Base-by-base conservation (phyloP, 2,329 filamentous ascomycete species). In the Hypoxylon rubiginosum region DNA sequence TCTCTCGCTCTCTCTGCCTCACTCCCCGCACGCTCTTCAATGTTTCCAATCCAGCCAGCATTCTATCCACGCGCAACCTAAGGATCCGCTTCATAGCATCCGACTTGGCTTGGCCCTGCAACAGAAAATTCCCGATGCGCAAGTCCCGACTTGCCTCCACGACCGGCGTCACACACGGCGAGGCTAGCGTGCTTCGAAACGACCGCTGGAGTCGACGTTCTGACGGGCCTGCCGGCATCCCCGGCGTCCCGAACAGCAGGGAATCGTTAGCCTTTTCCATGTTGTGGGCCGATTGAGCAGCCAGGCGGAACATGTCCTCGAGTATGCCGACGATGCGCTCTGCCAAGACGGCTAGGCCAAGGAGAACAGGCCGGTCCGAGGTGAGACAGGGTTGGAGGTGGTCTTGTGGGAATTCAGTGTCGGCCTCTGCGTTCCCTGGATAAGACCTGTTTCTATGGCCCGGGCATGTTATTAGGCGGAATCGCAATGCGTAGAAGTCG, bases 281-380 rank as follows among this genome's bases (percentile, higher is more conserved):
- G 28, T 30, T 30, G 49, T n/a, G 58, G 34, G 64, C 49, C 28
- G 48, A 28, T n/a, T 28, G n/a, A 9, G 66, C 66, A n/a, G 62
- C 65, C 11, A 62, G 41, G 17, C 61, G 62, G 60, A 66, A 66
- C 26, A 58, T 66, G 26, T 66, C 59, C 43, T 70, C 68, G n/a
- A 70, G 54, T 52, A 70, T 49, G 30, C 45, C 34, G 32, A 64
- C 32, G 45, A 70, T 46, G 34, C 68, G 65, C 41, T 70, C 66
- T 2, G 66, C 66, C 4, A 70, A 57, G 3, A 70, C 32, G 13
- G 66, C 34, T 11, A 68, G 66, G 19, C 58, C 45, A 15, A 70
- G 63, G 10, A 68, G 43, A n/a, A 67, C 61, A 3, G 64, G 67
- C 26, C 61, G 54, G 13, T 67, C 53, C 4, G 67, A 55, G 0